Evolutionary conservation across 129 eudicot genomes (phyloP), one percentile per base, ranked within the genome.

Genomic region (Tagetes patula): DNA sequence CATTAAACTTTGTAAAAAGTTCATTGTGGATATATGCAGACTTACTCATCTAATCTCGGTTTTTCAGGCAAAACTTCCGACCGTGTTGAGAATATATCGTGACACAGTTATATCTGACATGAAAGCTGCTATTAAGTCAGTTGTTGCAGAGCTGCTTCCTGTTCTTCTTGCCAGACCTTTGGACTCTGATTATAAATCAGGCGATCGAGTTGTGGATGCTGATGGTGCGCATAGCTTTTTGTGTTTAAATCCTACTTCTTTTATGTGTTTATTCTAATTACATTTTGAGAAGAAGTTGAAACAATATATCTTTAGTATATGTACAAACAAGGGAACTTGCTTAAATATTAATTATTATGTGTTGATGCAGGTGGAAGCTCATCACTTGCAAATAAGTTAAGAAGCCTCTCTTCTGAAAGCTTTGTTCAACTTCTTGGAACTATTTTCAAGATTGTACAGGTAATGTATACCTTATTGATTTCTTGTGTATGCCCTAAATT

Each of bases 31-130:
- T 72, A 72, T 30, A 54, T 71, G 5, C 38, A 68, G 56, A 65
- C 11, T 40, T 27, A 71, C 63, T 82, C 41, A 53, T 76, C 65
- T 20, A 46, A 55, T 67, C 65, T 60, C 58, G 34, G 14, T 74
- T 12, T 80, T 81, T 59, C 87, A 95, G 99, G 99, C 94, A 20
- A 91, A 91, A 81, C 89, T 95, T 48, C 99, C 97, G 10, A 82
- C 90, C 54, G 91, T 90, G 13, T 85, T 95, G 96, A 90, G 99
- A 77, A 61, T 88, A 58, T 95, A 95, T 54, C 91, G 99, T 54
- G 99, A 95, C 60, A 85, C 96, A 65, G 97, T 86, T 62, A 85
- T 93, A 34, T 85, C 88, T 74, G 94, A 95, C 74, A 95, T 95
- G 96, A 95, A 95, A 84, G 80, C 91, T 61, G 92, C 97, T 49